Evolutionary conservation across 768 basidiomycete genomes (phyloP).

Genomic region (Lepiota venenata): DNA sequence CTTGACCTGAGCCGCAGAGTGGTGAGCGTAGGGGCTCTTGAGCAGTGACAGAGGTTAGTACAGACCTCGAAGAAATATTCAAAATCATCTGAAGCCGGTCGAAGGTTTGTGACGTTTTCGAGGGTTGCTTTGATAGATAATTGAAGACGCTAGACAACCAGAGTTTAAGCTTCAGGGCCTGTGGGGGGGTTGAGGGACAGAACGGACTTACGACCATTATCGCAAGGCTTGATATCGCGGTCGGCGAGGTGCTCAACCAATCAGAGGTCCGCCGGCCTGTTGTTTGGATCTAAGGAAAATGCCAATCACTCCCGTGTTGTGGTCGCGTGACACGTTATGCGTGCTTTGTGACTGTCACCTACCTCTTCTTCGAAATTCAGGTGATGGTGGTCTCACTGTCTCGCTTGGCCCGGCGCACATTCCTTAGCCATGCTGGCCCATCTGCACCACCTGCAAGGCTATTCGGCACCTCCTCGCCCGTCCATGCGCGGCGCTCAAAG

Average conservation of each 20-base stretch:
- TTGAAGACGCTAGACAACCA: slow-evolving; percentile 43
- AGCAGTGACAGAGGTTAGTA: neutral
- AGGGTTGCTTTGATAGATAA: slow-evolving; percentile 78
- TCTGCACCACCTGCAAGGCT: slow-evolving; percentile 13
- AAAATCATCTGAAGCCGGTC: slow-evolving; percentile 63
- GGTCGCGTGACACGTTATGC: neutral
- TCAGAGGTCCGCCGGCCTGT: too few relatives aligned
- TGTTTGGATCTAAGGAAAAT: slow-evolving; percentile 16
- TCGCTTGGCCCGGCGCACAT: slow-evolving; percentile 7
- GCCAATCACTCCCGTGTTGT: neutral
- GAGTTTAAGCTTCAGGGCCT: slow-evolving; percentile 8
- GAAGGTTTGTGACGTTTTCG: slow-evolving; percentile 71
- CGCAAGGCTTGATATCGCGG: slow-evolving; percentile 7
- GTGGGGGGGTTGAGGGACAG: neutral
- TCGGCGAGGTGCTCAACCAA: too few relatives aligned
- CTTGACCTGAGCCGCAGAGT: slow-evolving; percentile 51
- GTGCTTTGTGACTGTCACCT: neutral
- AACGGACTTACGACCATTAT: slow-evolving; percentile 49
- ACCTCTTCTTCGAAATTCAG: slow-evolving; percentile 4
- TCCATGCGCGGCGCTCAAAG: slow-evolving; percentile 31
- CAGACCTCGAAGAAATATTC: slow-evolving; percentile 80
- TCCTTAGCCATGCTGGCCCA: slow-evolving; percentile 1
- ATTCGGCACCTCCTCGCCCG: slow-evolving; percentile 25
- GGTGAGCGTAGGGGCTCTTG: slow-evolving; percentile 19
- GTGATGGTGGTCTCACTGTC: slow-evolving; percentile 14